phyloP scores from a whole-genome alignment of 2,329 filamentous ascomycete species.

The Talaromyces sp. region DNA sequence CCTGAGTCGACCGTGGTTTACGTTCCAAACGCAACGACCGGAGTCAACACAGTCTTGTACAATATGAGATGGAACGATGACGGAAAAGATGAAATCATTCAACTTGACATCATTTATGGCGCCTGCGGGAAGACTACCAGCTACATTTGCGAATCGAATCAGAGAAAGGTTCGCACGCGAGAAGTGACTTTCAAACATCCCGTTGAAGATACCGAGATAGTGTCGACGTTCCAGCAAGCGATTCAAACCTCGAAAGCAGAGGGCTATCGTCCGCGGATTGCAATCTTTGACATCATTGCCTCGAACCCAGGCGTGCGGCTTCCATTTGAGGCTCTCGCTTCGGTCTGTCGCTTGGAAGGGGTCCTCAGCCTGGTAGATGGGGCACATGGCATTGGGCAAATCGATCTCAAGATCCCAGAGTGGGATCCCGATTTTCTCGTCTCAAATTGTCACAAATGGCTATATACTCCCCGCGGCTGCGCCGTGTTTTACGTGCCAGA shows the following conservation, averaged over 20 bases:
- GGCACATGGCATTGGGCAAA: constrained; percentile 77
- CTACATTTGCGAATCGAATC: constrained; percentile 66
- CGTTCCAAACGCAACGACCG: constrained; percentile 72
- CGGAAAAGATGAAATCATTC: constrained; percentile 60
- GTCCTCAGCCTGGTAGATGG: constrained; percentile 75
- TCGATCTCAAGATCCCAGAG: constrained; percentile 64
- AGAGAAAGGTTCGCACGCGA: constrained; percentile 40
- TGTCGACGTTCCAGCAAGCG: constrained; percentile 38
- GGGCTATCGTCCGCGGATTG: constrained; percentile 52
- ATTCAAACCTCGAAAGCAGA: constrained; percentile 12
- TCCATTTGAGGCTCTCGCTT: constrained; percentile 68
- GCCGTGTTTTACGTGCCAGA: constrained; percentile 75
- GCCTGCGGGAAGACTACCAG: constrained; percentile 71
- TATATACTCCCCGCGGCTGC: constrained; percentile 73
- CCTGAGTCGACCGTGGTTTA: constrained; percentile 69
- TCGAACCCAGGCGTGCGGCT: constrained; percentile 73
- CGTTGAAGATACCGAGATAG: constrained; percentile 65
- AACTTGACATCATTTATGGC: constrained; percentile 73
- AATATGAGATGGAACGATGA: constrained; percentile 67
- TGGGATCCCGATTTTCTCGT: constrained; percentile 81
- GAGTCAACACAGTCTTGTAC: constrained; percentile 70
- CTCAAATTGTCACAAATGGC: constrained; percentile 83
- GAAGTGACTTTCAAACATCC: constrained; percentile 66
- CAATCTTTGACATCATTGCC: constrained; percentile 74
- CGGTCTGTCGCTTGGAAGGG: constrained; percentile 63